Evolutionary conservation across 73 alveolate genomes (phyloP).

Genomic region (Paramecium octaurelia): DNA sequence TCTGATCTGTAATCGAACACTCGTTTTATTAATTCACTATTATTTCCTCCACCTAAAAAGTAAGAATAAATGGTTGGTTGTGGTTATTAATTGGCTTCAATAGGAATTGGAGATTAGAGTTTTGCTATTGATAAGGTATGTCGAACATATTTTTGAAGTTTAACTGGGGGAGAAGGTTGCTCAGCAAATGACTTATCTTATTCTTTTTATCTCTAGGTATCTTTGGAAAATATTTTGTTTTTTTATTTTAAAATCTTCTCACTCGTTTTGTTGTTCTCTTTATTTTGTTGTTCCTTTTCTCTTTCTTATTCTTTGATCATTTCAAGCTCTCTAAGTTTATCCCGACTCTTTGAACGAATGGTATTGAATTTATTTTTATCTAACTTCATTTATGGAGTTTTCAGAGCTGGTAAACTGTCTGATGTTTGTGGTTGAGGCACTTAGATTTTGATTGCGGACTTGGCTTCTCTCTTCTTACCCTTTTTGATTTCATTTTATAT

Average conservation of each 20-base stretch:
- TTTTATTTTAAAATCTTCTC: neutral
- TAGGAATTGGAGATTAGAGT: neutral
- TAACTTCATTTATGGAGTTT: conserved; percentile 13
- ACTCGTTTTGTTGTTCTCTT: neutral
- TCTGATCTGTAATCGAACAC: conserved; percentile 42
- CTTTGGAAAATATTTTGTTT: neutral
- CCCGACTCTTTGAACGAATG: neutral
- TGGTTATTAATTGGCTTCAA: neutral
- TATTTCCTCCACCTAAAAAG: conserved; percentile 56
- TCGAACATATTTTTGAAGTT: neutral
- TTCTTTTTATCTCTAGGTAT: neutral
- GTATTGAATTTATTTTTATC: neutral
- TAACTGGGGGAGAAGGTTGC: neutral
- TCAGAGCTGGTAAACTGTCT: neutral
- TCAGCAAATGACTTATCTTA: neutral
- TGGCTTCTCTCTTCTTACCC: neutral
- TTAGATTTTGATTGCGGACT: neutral
- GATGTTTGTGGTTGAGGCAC: neutral
- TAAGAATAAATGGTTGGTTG: conserved; percentile 24
- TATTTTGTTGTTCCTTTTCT: neutral
- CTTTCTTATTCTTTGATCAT: neutral
- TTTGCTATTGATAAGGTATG: neutral
- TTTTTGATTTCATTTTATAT: conserved; percentile 23
- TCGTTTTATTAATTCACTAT: conserved; percentile 47
- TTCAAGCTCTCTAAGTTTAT: neutral